Conservation (phyloP, 1,284 basidiomycete species). For the Phaffia rhodozyma region DNA sequence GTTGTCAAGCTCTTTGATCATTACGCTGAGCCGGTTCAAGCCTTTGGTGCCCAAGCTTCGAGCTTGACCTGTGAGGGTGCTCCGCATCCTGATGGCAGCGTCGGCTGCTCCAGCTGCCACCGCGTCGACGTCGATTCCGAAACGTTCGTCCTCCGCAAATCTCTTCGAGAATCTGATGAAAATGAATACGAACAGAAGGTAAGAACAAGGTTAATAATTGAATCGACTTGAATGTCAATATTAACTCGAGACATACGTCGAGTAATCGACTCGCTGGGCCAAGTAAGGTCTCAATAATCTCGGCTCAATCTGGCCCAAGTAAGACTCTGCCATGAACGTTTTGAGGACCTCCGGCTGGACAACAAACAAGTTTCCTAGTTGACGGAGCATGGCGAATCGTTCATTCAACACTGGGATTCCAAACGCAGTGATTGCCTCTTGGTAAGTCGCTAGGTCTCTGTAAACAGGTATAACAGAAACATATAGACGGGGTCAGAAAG, state of each 20-base stretch:
- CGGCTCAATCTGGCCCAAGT: conserved; percentile 81
- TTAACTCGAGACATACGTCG: conserved; percentile 27
- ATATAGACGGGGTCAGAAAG: background rate
- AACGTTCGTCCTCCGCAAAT: conserved; percentile 13
- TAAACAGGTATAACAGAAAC: background rate
- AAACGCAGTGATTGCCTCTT: conserved; percentile 76
- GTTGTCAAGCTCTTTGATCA: conserved; percentile 34
- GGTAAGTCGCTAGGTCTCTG: conserved; percentile 92
- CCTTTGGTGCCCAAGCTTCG: background rate
- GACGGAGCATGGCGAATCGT: conserved; percentile 95
- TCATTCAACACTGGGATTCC: conserved; percentile 72
- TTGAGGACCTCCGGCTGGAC: conserved; percentile 84
- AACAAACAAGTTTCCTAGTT: conserved; percentile 93
- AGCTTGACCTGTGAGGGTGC: background rate
- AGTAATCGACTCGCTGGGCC: conserved; percentile 72
- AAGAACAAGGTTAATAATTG: conserved; percentile 1
- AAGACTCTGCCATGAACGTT: conserved; percentile 82
- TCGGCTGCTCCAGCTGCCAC: background rate
- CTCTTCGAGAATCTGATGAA: conserved; percentile 10
- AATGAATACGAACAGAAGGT: background rate
- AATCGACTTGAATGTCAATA: conserved; percentile 26
- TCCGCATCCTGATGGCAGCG: conserved; percentile 11
- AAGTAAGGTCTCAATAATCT: conserved; percentile 82
- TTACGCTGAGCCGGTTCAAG: conserved; percentile 26
- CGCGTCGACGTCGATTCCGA: conserved; percentile 10